Evolutionary conservation across 1,139 yeast genomes (phyloP).

Genomic region (Debaryomyces sp.): DNA sequence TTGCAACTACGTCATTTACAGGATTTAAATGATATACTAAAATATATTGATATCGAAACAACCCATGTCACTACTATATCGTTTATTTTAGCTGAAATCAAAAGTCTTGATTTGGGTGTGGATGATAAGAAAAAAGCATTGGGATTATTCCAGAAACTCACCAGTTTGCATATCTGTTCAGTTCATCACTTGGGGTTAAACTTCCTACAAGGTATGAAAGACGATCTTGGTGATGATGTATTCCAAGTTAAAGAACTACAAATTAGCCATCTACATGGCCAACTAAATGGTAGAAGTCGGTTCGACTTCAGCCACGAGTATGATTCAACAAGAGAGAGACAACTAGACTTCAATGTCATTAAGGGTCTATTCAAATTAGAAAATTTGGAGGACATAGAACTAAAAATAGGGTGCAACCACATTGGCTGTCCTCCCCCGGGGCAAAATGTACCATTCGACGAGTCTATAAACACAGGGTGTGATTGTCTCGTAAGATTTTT

Average conservation of each 20-base stretch:
- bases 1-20: slow-evolving; percentile 8
- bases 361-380: slow-evolving; percentile 4
- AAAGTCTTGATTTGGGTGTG: neutral
- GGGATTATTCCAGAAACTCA: neutral
- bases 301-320: slow-evolving; percentile 8
- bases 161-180: slow-evolving; percentile 8
- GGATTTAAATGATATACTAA: slow-evolving; percentile 4
- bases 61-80: neutral
- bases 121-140: neutral
- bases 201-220: slow-evolving; percentile 7
- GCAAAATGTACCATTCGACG: slow-evolving; percentile 1
- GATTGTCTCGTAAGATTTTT: slow-evolving; percentile 12
- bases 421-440: slow-evolving; percentile 5
- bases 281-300: slow-evolving; percentile 4
- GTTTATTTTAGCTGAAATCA: neutral
- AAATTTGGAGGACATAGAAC: slow-evolving; percentile 6
- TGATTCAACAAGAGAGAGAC: slow-evolving; percentile 11
- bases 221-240: slow-evolving; percentile 1
- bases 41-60: neutral
- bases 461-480: slow-evolving; percentile 8
- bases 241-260: slow-evolving; percentile 7
- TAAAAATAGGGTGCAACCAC: slow-evolving; percentile 16
- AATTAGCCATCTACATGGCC: slow-evolving; percentile 17
- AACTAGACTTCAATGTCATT: slow-evolving; percentile 9
- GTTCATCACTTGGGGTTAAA: slow-evolving; percentile 13